Conservation (phyloP, 495 filamentous ascomycete species). For the Penicillium atrosanguineum region DNA sequence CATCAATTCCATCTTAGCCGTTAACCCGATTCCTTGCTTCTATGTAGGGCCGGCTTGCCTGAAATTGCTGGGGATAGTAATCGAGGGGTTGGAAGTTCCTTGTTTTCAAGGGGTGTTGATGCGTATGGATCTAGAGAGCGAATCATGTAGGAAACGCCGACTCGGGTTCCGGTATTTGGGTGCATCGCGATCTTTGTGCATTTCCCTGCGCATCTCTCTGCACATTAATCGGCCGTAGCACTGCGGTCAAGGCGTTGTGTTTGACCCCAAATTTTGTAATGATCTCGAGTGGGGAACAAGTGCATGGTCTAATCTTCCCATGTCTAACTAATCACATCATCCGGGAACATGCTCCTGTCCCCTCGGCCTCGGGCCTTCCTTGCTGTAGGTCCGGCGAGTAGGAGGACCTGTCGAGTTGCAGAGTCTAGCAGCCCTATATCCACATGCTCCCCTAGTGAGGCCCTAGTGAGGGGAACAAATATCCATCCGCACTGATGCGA, state of each 20-base stretch:
- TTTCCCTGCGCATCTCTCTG: neutral
- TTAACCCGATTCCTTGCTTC: neutral
- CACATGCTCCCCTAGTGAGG: neutral
- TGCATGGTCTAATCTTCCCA: conserved; percentile 1
- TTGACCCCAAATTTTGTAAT: neutral
- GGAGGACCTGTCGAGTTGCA: neutral
- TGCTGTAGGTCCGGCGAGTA: neutral
- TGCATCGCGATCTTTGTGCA: neutral
- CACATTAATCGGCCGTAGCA: neutral
- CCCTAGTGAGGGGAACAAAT: conserved; percentile 2
- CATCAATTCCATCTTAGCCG: neutral
- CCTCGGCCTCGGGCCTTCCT: neutral
- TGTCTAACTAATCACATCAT: neutral
- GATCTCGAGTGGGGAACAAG: neutral
- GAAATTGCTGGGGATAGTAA: neutral
- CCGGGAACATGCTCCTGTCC: neutral
- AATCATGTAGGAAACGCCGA: neutral
- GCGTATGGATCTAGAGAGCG: neutral
- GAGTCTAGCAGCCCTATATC: neutral
- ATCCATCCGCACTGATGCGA: neutral
- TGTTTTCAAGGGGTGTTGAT: neutral
- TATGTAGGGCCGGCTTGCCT: neutral
- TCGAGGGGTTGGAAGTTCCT: neutral
- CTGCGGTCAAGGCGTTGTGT: neutral
- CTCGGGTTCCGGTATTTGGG: neutral